These are phyloP conservation scores for Paracoccidioides brasiliensis DNA, from an alignment of 2,329 filamentous ascomycete genomes.

Conservation along the genomic window DNA sequence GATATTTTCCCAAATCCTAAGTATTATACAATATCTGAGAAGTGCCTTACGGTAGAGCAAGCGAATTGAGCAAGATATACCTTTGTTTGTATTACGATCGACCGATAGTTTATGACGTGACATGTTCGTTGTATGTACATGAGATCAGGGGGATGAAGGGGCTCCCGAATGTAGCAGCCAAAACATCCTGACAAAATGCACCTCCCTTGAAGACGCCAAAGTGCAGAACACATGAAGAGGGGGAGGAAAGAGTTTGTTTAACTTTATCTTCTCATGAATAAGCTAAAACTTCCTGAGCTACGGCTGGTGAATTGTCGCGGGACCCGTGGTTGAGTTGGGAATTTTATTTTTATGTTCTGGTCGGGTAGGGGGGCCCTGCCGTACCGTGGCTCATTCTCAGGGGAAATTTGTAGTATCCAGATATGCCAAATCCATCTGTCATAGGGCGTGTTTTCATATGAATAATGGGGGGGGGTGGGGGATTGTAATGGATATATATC, in stretches of 20 bases:
- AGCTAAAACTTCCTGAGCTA: conserved; percentile 26
- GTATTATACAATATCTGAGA: too few relatives aligned
- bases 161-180: background rate
- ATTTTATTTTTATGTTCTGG: too few relatives aligned
- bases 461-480: too few relatives aligned
- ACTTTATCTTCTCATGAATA: conserved; percentile 26
- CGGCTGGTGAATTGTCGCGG: conserved; percentile 26
- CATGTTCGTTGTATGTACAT: too few relatives aligned
- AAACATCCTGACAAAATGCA: background rate
- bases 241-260: conserved; percentile 22
- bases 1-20: too few relatives aligned
- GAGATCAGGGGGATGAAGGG: background rate
- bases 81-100: conserved; percentile 7
- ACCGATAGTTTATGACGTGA: too few relatives aligned
- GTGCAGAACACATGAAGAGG: conserved; percentile 15
- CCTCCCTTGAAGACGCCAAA: conserved; percentile 11
- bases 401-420: too few relatives aligned
- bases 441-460: too few relatives aligned
- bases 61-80: conserved; percentile 12
- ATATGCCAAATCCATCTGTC: too few relatives aligned
- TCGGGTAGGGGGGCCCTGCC: background rate
- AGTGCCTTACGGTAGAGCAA: conserved; percentile 17
- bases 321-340: conserved; percentile 24
- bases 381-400: too few relatives aligned
- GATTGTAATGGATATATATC: too few relatives aligned